Base-by-base conservation (phyloP, 352 stramenopile species). In the Globisporangium spiculum region DNA sequence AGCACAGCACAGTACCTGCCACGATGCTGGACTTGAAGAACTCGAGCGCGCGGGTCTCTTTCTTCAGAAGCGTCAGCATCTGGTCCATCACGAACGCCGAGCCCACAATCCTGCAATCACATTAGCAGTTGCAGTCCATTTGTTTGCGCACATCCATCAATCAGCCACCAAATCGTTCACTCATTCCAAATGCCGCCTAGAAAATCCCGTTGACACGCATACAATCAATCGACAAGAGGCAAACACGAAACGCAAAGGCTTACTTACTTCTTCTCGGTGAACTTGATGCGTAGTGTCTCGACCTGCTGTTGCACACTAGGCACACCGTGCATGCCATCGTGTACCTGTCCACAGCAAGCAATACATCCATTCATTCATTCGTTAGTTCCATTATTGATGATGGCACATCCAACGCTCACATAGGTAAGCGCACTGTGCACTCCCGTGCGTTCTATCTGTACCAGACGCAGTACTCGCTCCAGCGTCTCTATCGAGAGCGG, bases 21-120 rank as follows among this genome's bases (percentile, higher is more conserved):
- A 89, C 79, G 26, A 91, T 84, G 68, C 71, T 82, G 18, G 66
- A 70, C 44, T 92, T 91, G 66, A 92, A 92, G 63, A 86, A 90
- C 71, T 76, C 71, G 22, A 81, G 66, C 53, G 80, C 84, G 38
- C 75, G 73, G 2, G 65, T 50, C 24, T 87, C 82, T 53, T 66
- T 65, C 63, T 78, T 69, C 3, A 92, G 67, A 58, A 92, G 65
- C 32, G 77, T 59, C 56, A 91, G 71, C 65, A 82, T 71, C 5
- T 72, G 67, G 36, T 75, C 54, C 22, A 92, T 84, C 22, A 81
- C 78, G 18, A 71, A 67, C 24, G 84, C 79, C 26, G 75, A 73
- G 4, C 74, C 74, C 50, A 92, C 79, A 0, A 78, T 54, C 68
- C 81, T 91, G 58, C 50, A 8, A 53, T 5, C 4, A 26, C 3